These are phyloP conservation scores for Fusarium falciforme DNA, from an alignment of 2,329 filamentous ascomycete species.

Conservation along the genomic window DNA sequence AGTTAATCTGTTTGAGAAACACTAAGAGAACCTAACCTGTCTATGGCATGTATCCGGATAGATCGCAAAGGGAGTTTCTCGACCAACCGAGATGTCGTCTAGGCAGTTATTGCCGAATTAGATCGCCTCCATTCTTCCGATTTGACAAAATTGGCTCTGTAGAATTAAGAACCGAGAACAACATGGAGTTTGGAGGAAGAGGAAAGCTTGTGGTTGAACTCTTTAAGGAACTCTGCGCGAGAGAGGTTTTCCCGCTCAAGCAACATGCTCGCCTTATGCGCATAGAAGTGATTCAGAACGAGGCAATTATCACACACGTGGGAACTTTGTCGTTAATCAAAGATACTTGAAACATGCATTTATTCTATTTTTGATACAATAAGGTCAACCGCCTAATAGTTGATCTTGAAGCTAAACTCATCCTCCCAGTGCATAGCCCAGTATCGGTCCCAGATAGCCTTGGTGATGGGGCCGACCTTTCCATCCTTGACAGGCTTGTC, in stretches of 20 bases:
- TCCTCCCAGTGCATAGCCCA: slow-evolving; percentile 42
- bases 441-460: slow-evolving; percentile 62
- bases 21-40: fast-evolving
- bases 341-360: neutral
- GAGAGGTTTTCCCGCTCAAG: neutral
- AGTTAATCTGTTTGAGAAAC: neutral
- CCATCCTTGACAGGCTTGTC: slow-evolving; percentile 54
- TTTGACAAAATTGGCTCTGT: neutral
- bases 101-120: neutral
- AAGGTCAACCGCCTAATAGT: neutral
- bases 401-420: slow-evolving; percentile 30
- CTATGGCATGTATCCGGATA: neutral
- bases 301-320: fast-evolving
- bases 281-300: neutral
- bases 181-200: neutral
- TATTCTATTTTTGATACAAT: neutral
- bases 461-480: slow-evolving; percentile 58
- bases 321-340: neutral
- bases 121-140: neutral
- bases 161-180: fast-evolving
- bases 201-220: too few relatives aligned
- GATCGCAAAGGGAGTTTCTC: neutral
- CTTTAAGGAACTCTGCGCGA: neutral
- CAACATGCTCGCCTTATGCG: neutral
- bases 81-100: neutral